Base-by-base conservation (phyloP, 305 asterid species). In the Caryopteris hybrid region DNA sequence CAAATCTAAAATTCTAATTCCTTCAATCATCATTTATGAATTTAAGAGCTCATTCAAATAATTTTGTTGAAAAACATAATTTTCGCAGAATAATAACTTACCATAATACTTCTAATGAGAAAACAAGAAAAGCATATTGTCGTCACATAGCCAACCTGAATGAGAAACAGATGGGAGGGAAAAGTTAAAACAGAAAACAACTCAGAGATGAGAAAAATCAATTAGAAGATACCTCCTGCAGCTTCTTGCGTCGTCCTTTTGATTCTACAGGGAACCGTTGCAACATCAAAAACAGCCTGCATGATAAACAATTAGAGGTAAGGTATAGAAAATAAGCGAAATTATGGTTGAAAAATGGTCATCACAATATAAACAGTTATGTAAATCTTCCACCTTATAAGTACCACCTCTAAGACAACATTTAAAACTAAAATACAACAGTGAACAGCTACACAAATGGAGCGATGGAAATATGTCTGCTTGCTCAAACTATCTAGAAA, bases 81-180 rank as follows among this genome's bases (percentile, higher is more conserved):
- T n/a, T n/a, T n/a, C 48, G 31, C 14, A 7, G 45, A 70, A 50
- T 45, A 71, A 41, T 74, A 38, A 74, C 97, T 85, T 80, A 90
- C 99, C 97, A 93, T 88, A 63, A 90, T 76, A 74, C 97, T 85
- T 81, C 99, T 81, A 52, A 85, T 72, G 73, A 93, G 95, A 75
- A 93, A 93, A 76, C 99, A 87, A 54, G 97, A 72, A 76, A 88
- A 90, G 71, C 97, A 93, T 80, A 93, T 88, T 6, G 96, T 84
- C 1, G 99, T 90, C 63, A 93, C 97, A 66, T 93, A 93, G 79
- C 97, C 99, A 84, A 93, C 99, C 99, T 90, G 89, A 36, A 72
- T 12, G 46, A 50, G 38, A 34, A 69, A 61, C 74, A 73, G 33
- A 70, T 12, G 51, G 22, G 53, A 57, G 12, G 36, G 8, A 43